A percentile compares a stretch with the other conserved stretches of the same genome.
Conservation (phyloP, 2,329 filamentous ascomycete genomes). For the Ophiostoma quercus region DNA sequence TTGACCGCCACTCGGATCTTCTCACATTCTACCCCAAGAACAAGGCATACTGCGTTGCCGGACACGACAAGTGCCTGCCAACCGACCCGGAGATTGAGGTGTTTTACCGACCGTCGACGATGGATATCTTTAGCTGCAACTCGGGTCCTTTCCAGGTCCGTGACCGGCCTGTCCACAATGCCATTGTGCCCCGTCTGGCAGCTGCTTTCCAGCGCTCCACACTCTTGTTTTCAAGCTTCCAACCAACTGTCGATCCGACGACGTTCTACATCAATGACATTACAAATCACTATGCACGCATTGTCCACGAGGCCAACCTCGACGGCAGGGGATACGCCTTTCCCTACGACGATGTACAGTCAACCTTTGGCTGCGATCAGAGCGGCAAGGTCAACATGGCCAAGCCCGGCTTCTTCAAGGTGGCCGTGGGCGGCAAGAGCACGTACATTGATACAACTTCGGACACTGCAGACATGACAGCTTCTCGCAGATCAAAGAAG, state of each 20-base stretch:
- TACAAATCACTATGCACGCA: slow-evolving; percentile 54
- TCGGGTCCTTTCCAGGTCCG: slow-evolving; percentile 54
- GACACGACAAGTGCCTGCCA: slow-evolving; percentile 24
- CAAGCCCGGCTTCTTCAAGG: slow-evolving; percentile 12
- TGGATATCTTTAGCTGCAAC: slow-evolving; percentile 63
- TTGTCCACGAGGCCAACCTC: slow-evolving; percentile 51
- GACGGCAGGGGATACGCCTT: slow-evolving; percentile 56
- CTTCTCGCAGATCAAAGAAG: background rate
- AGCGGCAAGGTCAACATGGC: slow-evolving; percentile 30
- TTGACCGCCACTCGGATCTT: slow-evolving; percentile 40
- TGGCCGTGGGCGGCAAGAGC: slow-evolving; percentile 5
- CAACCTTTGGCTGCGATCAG: slow-evolving; percentile 47
- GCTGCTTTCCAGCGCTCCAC: slow-evolving; percentile 51
- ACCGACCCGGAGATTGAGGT: slow-evolving; percentile 32
- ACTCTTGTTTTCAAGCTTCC: slow-evolving; percentile 39
- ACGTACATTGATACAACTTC: background rate
- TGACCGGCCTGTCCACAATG: slow-evolving; percentile 38
- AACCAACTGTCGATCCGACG: slow-evolving; percentile 32
- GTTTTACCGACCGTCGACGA: slow-evolving; percentile 53
- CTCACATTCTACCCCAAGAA: slow-evolving; percentile 26
- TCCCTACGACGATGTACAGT: slow-evolving; percentile 57
- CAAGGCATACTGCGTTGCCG: background rate
- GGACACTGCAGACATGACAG: background rate
- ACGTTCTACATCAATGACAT: slow-evolving; percentile 39
- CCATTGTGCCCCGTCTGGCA: slow-evolving; percentile 45